Evolutionary conservation across 768 basidiomycete species (phyloP), one percentile per base, ranked within the genome.

Genomic region (Clathrus columnatus): DNA sequence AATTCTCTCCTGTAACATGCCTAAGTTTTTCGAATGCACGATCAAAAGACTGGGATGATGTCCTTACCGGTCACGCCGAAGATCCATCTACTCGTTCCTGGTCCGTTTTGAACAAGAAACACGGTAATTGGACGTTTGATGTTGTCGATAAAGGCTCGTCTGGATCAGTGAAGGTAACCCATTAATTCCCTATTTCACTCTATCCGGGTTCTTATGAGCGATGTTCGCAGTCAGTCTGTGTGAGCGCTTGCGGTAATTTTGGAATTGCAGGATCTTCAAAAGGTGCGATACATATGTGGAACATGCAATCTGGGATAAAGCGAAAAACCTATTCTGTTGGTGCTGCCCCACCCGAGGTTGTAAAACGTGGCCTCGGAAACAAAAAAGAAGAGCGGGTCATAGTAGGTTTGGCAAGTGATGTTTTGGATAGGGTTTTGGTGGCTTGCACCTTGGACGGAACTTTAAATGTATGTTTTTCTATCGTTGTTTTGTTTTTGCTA

Each of bases 21-120:
- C 73, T 98, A 7, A 81, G 91, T 0, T 86, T 83, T 67, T 92
- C 91, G 0, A 76, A 82, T 0, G 75, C 85, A 0, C 80, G 93
- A 24, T 77, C 88, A 7, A 95, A 92, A 67, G 94, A 99, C 60
- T 99, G 96, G 96, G 95, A 98, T 64, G 93, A 98, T 63, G 85
- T 98, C 44, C 67, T 99, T 5, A 93, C 94, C n/a, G 82, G 82
- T 0, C 94, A 97, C 66, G 73, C 79, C 1, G 90, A 91, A 47
- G 93, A 95, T 62, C 75, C 80, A 3, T 78, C 84, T 54, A 87
- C 87, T 1, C 77, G 95, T 30, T 86, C 91, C 20, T 99, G 95
- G 95, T 83, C 82, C 3, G 87, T 91, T 67, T 73, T 80, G 56
- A 81, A 84, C 60, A 95, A 95, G 71, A 77, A 81, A 50, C 63